A percentile compares a stretch with the other conserved stretches of the same genome.
phyloP scores from a whole-genome alignment of 768 basidiomycete genomes.

The Leccinum rimulosum region DNA sequence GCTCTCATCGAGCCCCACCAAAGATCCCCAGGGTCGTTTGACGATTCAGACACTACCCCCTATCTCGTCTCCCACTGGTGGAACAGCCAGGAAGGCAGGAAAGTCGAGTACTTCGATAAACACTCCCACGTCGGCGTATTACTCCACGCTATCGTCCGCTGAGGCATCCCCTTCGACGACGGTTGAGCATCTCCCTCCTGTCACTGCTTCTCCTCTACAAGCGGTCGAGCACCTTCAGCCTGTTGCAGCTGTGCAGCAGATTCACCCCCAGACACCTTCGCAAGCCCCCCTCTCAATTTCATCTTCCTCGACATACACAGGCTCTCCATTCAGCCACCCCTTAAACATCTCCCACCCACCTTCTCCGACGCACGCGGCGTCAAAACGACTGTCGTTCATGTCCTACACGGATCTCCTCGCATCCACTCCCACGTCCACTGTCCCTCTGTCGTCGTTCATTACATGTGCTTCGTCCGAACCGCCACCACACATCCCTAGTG shows the following conservation, averaged over 20 bases:
- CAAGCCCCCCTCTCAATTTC: conserved; percentile 15
- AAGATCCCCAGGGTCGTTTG: conserved; percentile 20
- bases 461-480: conserved; percentile 57
- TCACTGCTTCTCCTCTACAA: conserved; percentile 22
- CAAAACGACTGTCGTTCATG: conserved; percentile 84
- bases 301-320: conserved; percentile 26
- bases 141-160: conserved; percentile 38
- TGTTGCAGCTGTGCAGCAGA: conserved; percentile 7
- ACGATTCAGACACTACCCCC: conserved; percentile 25
- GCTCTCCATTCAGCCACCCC: conserved; percentile 25
- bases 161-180: conserved; percentile 41
- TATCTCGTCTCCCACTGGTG: conserved; percentile 5
- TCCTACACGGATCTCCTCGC: conserved; percentile 84
- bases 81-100: conserved; percentile 8
- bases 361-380: conserved; percentile 45
- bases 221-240: conserved; percentile 19
- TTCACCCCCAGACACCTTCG: conserved; percentile 17
- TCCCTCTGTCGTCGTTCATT: conserved; percentile 72
- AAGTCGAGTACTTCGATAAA: conserved; percentile 31
- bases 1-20: conserved; percentile 29
- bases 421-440: conserved; percentile 68
- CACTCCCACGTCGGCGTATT: conserved; percentile 51
- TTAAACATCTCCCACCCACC: conserved; percentile 36
- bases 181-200: conserved; percentile 29
- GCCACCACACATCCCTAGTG: conserved; percentile 72